Conservation (phyloP, 257 asterid species). For the Salvia miltiorrhiza region DNA sequence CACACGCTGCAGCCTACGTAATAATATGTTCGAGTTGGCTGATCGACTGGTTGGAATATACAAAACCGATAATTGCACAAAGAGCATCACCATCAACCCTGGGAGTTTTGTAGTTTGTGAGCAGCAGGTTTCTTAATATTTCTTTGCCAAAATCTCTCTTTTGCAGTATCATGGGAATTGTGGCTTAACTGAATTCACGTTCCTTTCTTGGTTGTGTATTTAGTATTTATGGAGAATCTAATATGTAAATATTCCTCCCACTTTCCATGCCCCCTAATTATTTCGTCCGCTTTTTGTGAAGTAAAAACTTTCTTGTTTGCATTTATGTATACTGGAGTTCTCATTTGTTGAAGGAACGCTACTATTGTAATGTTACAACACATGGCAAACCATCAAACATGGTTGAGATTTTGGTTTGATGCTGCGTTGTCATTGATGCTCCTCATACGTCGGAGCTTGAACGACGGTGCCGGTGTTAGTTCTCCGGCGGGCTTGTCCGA, state of each 20-base stretch:
- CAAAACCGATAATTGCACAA: conserved; percentile 97
- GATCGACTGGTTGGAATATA: conserved; percentile 93
- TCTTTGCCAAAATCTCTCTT: background rate
- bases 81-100: conserved; percentile 88
- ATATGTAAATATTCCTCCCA: conserved; percentile 5
- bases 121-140: conserved; percentile 52
- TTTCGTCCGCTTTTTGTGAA: background rate
- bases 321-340: no score
- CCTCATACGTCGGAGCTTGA: conserved; percentile 48
- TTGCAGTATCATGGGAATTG: no score
- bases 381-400: conserved; percentile 12
- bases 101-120: conserved; percentile 86
- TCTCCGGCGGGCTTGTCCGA: conserved; percentile 49
- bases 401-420: conserved; percentile 22
- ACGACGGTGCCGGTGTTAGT: conserved; percentile 33
- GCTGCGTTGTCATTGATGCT: conserved; percentile 28
- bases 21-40: conserved; percentile 95
- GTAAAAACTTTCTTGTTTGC: background rate
- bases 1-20: conserved; percentile 72
- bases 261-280: background rate
- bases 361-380: background rate
- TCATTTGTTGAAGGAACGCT: no score
- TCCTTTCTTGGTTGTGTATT: conserved; percentile 6
- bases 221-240: background rate
- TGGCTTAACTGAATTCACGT: background rate